Evolutionary conservation across 495 filamentous ascomycete genomes (phyloP).

Genomic region (Parathielavia hyrcaniae): DNA sequence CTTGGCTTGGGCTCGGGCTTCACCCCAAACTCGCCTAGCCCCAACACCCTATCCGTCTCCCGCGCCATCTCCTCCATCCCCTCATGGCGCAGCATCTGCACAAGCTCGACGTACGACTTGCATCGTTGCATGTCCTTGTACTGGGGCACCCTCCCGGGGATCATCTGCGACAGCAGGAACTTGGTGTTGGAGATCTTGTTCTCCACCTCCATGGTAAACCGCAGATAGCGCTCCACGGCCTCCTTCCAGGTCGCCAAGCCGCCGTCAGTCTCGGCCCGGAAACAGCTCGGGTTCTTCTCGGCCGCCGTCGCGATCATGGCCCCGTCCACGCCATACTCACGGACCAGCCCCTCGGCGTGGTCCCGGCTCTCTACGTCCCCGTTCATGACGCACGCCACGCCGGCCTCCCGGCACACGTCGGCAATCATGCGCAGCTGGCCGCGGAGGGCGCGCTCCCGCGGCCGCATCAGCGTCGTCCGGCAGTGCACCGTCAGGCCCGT

Average conservation of each 20-base stretch:
- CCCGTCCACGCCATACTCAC: conserved; percentile 77
- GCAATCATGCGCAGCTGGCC: conserved; percentile 78
- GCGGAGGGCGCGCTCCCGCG: conserved; percentile 77
- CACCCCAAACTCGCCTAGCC: conserved; percentile 36
- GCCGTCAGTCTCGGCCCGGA: conserved; percentile 59
- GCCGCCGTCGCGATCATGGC: conserved; percentile 95
- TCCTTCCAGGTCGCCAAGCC: conserved; percentile 65
- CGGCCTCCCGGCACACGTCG: conserved; percentile 66
- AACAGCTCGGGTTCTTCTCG: conserved; percentile 81
- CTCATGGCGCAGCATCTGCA: conserved; percentile 52
- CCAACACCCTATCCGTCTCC: conserved; percentile 58
- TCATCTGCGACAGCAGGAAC: conserved; percentile 73
- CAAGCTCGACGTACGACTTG: conserved; percentile 60
- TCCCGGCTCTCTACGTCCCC: conserved; percentile 74
- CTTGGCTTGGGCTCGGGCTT: conserved; percentile 12
- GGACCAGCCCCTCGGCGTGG: conserved; percentile 58
- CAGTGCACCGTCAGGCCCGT: conserved; percentile 90
- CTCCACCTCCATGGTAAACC: conserved; percentile 62
- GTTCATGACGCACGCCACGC: conserved; percentile 90
- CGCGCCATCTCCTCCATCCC: conserved; percentile 53
- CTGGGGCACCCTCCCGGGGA: conserved; percentile 66
- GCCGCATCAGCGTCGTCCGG: conserved; percentile 91
- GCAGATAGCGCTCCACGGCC: conserved; percentile 67
- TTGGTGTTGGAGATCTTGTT: conserved; percentile 91
- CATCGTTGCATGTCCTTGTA: conserved; percentile 50